These are phyloP conservation scores for Dothideomycetidae sp. DNA, from an alignment of 2,329 filamentous ascomycete genomes.

Conservation along the genomic window DNA sequence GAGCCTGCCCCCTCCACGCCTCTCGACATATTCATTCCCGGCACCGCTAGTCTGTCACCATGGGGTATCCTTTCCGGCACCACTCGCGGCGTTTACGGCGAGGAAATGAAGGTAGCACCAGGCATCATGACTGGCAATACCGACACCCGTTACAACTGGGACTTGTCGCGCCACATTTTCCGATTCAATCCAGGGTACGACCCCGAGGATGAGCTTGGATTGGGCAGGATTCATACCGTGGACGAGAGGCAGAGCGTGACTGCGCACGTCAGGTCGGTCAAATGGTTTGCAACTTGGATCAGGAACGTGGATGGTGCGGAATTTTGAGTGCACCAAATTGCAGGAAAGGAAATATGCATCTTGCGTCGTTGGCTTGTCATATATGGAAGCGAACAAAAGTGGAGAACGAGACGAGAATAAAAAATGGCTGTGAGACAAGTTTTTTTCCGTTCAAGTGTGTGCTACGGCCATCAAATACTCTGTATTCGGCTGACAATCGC, in stretches of 20 bases:
- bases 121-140: slow-evolving; percentile 26
- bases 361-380: too few species aligned
- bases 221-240: slow-evolving; percentile 23
- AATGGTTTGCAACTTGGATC: slow-evolving; percentile 31
- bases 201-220: slow-evolving; percentile 15
- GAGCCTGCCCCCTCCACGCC: slow-evolving; percentile 23
- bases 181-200: slow-evolving; percentile 24
- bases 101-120: slow-evolving; percentile 24
- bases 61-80: slow-evolving; percentile 28
- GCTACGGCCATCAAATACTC: too few species aligned
- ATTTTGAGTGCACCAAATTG: too few species aligned
- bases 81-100: slow-evolving; percentile 30
- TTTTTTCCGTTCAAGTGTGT: too few species aligned
- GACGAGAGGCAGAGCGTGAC: slow-evolving; percentile 23
- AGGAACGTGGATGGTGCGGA: slow-evolving; percentile 33
- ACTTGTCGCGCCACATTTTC: slow-evolving; percentile 24
- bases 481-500: too few species aligned
- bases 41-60: slow-evolving; percentile 18
- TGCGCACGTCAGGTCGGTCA: slow-evolving; percentile 30
- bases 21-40: slow-evolving; percentile 22
- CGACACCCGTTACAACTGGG: slow-evolving; percentile 24
- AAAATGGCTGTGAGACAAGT: too few species aligned
- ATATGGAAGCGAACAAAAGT: too few species aligned
- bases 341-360: too few species aligned
- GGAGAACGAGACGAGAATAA: too few species aligned